Conservation (phyloP, 164 flowering plant genomes). For the Warburgia ugandensis region DNA sequence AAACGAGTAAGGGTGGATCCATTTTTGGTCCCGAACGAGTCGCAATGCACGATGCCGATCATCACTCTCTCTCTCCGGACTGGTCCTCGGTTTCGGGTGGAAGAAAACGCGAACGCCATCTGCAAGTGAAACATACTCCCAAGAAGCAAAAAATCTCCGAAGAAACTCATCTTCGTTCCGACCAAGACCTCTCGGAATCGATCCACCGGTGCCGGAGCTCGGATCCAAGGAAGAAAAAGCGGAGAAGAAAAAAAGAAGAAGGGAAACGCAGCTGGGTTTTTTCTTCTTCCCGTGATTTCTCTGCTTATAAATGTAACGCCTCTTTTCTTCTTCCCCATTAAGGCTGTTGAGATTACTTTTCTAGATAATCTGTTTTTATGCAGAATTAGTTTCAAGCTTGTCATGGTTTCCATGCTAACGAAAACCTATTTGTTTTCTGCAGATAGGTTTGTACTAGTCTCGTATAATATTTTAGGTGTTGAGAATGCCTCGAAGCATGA, state of each 20-base stretch:
- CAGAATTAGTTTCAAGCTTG: neutral
- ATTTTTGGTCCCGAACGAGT: no score
- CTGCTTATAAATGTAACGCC: slow-evolving; percentile 23
- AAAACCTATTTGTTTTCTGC: slow-evolving; percentile 18
- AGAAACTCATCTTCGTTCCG: no score
- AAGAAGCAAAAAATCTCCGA: no score
- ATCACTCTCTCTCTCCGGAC: no score
- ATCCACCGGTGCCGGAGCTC: neutral
- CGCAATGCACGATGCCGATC: no score
- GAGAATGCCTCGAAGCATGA: slow-evolving; percentile 66
- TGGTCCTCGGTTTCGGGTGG: no score
- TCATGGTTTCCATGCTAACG: neutral
- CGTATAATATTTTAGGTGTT: slow-evolving; percentile 83
- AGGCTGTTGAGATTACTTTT: neutral
- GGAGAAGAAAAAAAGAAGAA: slow-evolving; percentile 3
- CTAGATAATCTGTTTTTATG: neutral
- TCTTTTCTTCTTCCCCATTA: neutral
- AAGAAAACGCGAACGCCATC: no score
- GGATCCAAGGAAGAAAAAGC: neutral
- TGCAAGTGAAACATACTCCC: no score
- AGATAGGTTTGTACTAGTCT: slow-evolving; percentile 71
- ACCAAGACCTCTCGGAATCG: no score
- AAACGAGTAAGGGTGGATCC: no score
- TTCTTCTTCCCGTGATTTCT: slow-evolving; percentile 30
- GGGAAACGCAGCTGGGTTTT: slow-evolving; percentile 31